Conservation (phyloP, 768 basidiomycete genomes). For the Amanita molliuscula region DNA sequence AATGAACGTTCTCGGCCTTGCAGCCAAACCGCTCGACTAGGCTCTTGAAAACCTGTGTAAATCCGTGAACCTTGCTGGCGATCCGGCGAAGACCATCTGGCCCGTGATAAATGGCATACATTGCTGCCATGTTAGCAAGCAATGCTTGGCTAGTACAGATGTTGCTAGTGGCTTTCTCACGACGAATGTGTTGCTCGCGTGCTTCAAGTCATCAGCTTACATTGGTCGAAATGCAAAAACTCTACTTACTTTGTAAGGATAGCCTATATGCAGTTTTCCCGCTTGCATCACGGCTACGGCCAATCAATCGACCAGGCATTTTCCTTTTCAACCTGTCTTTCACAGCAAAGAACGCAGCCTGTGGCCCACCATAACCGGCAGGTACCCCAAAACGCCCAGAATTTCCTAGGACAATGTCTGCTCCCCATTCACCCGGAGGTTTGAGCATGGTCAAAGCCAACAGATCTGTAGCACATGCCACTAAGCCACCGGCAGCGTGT, state of each 20-base stretch:
- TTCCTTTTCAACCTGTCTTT: conserved; percentile 88
- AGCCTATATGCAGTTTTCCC: conserved; percentile 88
- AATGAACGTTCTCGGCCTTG: conserved; percentile 55
- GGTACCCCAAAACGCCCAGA: conserved; percentile 97
- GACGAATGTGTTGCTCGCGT: conserved; percentile 93
- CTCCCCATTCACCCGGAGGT: conserved; percentile 98
- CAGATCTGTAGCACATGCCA: conserved; percentile 85
- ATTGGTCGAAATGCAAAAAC: neutral
- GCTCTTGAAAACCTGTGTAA: conserved; percentile 67
- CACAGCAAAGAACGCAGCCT: conserved; percentile 95
- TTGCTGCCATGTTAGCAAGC: conserved; percentile 98
- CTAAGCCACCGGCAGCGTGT: conserved; percentile 69
- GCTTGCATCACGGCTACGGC: conserved; percentile 73
- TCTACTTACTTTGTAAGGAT: conserved; percentile 78
- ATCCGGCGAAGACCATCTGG: conserved; percentile 78
- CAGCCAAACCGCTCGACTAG: conserved; percentile 68
- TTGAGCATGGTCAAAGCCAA: conserved; percentile 87
- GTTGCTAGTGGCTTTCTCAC: conserved; percentile 97
- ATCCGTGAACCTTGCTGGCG: conserved; percentile 82
- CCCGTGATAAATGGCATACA: conserved; percentile 97
- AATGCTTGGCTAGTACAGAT: conserved; percentile 98
- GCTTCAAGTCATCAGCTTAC: conserved; percentile 32
- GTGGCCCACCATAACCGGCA: conserved; percentile 94
- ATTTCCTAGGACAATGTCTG: conserved; percentile 91
- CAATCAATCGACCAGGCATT: conserved; percentile 97